Percentiles rank a stretch among this genome's conserved stretches.
Evolutionary conservation across 83 land plant genomes (phyloP).

Genomic region (Isoetes engelmannii): DNA sequence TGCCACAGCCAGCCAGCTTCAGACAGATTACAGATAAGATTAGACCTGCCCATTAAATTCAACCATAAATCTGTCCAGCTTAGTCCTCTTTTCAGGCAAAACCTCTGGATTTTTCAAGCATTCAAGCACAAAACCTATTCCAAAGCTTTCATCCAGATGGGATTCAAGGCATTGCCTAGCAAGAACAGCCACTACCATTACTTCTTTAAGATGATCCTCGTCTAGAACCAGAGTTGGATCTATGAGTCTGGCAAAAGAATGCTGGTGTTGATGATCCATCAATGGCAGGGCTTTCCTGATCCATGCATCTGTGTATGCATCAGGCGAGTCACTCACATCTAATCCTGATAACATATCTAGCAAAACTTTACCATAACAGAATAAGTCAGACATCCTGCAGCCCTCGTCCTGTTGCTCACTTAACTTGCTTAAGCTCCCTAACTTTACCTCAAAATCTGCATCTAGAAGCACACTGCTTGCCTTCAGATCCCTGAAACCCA

Average conservation of each 20-base stretch:
- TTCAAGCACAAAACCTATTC: too few relatives aligned
- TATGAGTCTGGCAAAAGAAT: constrained; percentile 12
- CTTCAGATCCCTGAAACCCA: constrained; percentile 18
- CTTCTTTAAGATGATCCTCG: constrained; percentile 20
- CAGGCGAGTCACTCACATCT: constrained; percentile 14
- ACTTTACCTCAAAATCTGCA: constrained; percentile 15
- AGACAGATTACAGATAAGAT: too few relatives aligned
- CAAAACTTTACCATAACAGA: constrained; percentile 19
- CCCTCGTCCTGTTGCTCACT: constrained; percentile 11
- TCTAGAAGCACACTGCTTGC: constrained; percentile 20
- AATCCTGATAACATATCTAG: constrained; percentile 24
- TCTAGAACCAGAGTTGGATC: constrained; percentile 24
- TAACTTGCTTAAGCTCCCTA: constrained; percentile 25
- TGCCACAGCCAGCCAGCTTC: too few relatives aligned
- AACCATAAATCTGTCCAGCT: too few relatives aligned
- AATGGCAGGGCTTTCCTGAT: constrained; percentile 12
- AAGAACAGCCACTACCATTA: constrained; percentile 19
- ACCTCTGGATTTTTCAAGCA: too few relatives aligned
- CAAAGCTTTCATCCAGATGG: too few relatives aligned
- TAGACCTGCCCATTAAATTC: too few relatives aligned
- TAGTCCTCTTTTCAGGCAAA: too few relatives aligned
- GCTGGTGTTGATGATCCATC: constrained; percentile 7
- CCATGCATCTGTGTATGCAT: constrained; percentile 15
- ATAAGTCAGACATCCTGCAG: constrained; percentile 9
- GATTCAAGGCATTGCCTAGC: constrained; percentile 19